Evolutionary conservation across 768 basidiomycete genomes (phyloP), one percentile per base, ranked within the genome.

Genomic region (Vararia minispora): DNA sequence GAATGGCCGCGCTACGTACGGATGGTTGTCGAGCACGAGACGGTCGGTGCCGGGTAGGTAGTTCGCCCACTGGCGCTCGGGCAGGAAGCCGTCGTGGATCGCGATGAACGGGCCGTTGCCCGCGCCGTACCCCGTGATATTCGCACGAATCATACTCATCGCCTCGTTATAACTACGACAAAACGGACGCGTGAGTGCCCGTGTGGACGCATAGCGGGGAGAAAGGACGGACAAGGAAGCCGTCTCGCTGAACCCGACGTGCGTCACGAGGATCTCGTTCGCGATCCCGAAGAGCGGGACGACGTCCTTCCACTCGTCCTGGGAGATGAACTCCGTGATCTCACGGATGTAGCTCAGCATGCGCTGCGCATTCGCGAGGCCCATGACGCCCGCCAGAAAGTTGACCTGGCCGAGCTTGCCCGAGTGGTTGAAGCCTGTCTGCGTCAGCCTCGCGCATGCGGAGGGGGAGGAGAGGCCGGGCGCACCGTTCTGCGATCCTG

Each of bases 311-410:
- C 81, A 87, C 49, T 74, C 65, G 47, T 79, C 73, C 55, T 89
- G 85, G 4, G 74, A 72, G 53, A 94, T 80, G 63, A 94, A 95
- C 60, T 86, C 80, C 32, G 74, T 71, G 46, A 87, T 60, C 22
- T 81, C 68, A 20, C 89, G 74, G 44, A 92, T 76, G 51, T 84
- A 79, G 56, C 82, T 73, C 36, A 91, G 61, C 20, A 81, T 72
- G 23, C 89, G 71, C 57, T 92, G 72, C 6, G 85, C 91, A 53
- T 92, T 94, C 33, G 87, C 86, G 31, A 89, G 49, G 10, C 90
- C 90, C 89, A 91, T 91, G 40, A 77, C 75, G 5, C 82, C 80
- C 39, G 66, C 59, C 43, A 84, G 42, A 42, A 79, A 72, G 52
- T 86, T 84, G 52, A 85, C 58, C 13, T 61, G 58, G 4, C 83